Evolutionary conservation across 2,329 filamentous ascomycete species (phyloP).

Genomic region (Aaosphaeria arxii): DNA sequence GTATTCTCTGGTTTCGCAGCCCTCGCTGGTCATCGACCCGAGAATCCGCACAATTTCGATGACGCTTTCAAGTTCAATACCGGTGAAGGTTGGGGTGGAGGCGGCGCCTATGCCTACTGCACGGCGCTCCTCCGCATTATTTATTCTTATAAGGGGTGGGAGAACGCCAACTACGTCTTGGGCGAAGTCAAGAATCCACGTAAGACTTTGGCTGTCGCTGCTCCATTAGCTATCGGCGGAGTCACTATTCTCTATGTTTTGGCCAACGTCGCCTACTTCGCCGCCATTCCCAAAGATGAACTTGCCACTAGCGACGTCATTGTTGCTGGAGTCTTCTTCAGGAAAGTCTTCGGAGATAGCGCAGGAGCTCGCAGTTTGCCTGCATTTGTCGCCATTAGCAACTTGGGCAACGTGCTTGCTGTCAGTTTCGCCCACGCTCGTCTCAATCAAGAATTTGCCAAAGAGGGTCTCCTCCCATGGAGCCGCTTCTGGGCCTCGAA

Average conservation of each 20-base stretch:
- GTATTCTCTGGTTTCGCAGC: conserved; percentile 54
- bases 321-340: conserved; percentile 61
- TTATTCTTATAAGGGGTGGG: conserved; percentile 63
- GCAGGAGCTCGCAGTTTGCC: conserved; percentile 44
- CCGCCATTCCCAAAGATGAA: conserved; percentile 58
- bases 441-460: conserved; percentile 64
- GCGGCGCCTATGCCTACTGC: conserved; percentile 45
- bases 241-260: conserved; percentile 62
- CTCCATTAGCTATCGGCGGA: conserved; percentile 56
- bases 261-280: conserved; percentile 65
- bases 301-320: conserved; percentile 58
- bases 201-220: conserved; percentile 55
- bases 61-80: conserved; percentile 52
- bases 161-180: conserved; percentile 62
- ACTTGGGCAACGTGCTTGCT: conserved; percentile 61
- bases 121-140: conserved; percentile 58
- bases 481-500: conserved; percentile 67
- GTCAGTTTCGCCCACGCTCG: conserved; percentile 60
- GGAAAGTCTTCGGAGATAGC: conserved; percentile 58
- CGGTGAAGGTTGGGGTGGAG: conserved; percentile 31
- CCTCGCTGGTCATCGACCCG: conserved; percentile 28
- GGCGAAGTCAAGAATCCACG: conserved; percentile 56
- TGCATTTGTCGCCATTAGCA: conserved; percentile 59
- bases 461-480: conserved; percentile 66
- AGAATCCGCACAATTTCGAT: conserved; percentile 54